Evolutionary conservation across 345 rosid species (phyloP).

Genomic region (Eucalyptus pauciflora): DNA sequence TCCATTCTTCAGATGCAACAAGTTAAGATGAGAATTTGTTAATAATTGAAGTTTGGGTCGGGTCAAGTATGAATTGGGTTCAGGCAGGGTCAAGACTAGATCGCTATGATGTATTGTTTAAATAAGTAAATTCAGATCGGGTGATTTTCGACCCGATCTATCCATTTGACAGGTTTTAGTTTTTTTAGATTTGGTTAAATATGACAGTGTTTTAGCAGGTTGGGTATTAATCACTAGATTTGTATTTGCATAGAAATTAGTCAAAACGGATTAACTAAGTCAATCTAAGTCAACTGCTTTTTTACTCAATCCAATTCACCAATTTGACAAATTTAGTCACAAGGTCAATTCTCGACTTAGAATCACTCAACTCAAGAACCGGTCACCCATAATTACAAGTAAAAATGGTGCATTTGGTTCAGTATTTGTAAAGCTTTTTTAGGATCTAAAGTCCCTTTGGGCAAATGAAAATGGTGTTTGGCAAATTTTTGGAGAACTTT

Average conservation of each 20-base stretch:
- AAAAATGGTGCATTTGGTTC: neutral
- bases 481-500: neutral
- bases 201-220: rapidly evolving
- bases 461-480: neutral
- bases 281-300: too few species aligned
- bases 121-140: neutral
- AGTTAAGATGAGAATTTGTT: neutral
- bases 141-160: neutral
- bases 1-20: neutral
- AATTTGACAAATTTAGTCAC: neutral
- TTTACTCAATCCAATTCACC: rapidly evolving
- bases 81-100: neutral
- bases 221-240: neutral
- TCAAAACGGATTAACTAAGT: neutral
- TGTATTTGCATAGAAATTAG: too few species aligned
- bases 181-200: too few species aligned
- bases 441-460: neutral
- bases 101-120: neutral
- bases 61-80: neutral
- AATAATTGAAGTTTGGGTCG: neutral
- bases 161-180: neutral
- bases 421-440: too few species aligned
- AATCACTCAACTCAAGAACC: neutral
- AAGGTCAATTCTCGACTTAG: neutral
- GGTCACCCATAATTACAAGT: neutral